A percentile compares a stretch with the other conserved stretches of the same genome.
These are phyloP conservation scores for Diaporthe velutina DNA, from an alignment of 2,329 filamentous ascomycete genomes.

Conservation along the genomic window DNA sequence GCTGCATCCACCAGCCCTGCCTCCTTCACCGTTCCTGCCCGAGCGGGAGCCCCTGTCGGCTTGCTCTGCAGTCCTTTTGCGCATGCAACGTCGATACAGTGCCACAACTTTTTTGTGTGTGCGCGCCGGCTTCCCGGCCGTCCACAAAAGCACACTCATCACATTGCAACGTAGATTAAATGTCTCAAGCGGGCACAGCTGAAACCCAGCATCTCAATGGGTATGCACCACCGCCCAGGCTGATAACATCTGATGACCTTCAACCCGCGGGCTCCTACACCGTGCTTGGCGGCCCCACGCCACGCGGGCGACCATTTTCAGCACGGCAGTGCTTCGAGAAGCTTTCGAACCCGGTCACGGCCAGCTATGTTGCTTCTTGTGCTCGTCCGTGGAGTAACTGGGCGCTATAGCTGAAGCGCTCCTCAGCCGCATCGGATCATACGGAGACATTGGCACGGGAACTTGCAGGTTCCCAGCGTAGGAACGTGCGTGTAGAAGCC, in stretches of 20 bases:
- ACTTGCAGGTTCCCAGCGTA: neutral
- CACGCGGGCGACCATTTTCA: neutral
- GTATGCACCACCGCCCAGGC: neutral
- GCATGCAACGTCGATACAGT: neutral
- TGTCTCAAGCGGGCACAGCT: conserved; percentile 17
- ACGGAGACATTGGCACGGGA: neutral
- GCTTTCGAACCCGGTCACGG: neutral
- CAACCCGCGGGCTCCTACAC: conserved; percentile 2
- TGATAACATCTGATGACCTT: neutral
- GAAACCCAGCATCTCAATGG: conserved; percentile 1
- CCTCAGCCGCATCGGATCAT: conserved; percentile 12
- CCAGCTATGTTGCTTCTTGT: neutral
- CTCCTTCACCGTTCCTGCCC: conserved; percentile 1
- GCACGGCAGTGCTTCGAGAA: conserved; percentile 6
- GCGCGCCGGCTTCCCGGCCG: neutral
- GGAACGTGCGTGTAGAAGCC: neutral
- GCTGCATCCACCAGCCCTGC: neutral
- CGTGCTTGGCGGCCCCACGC: neutral
- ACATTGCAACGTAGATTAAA: neutral
- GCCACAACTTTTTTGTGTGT: neutral
- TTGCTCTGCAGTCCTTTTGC: neutral
- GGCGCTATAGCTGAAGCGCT: neutral
- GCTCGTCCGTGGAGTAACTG: neutral
- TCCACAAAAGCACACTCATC: neutral
- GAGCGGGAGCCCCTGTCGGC: neutral